Evolutionary conservation across 257 asterid species (phyloP).

Genomic region (Leonotis leonurus): DNA sequence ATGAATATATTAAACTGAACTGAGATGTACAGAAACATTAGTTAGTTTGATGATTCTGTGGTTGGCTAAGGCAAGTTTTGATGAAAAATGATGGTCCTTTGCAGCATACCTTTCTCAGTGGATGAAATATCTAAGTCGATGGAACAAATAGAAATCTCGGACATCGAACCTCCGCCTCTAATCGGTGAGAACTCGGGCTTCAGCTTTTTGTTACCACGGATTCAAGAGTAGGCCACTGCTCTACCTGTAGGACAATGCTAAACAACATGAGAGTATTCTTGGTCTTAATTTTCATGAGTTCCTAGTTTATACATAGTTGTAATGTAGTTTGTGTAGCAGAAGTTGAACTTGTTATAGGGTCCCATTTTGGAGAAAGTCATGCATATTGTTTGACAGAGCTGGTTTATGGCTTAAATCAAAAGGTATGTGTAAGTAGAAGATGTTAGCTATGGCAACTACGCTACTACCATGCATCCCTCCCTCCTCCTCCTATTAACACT

Average conservation of each 20-base stretch:
- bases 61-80: constrained; percentile 13
- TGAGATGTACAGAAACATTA: neutral
- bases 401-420: neutral
- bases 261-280: neutral
- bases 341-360: neutral
- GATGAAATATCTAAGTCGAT: constrained; percentile 94
- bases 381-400: neutral
- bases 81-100: constrained; percentile 19
- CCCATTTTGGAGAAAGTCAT: neutral
- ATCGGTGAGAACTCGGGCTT: constrained; percentile 85
- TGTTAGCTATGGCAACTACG: constrained; percentile 1
- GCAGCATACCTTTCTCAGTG: constrained; percentile 96
- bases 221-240: constrained; percentile 13
- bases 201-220: constrained; percentile 73
- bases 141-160: constrained; percentile 86
- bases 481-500: neutral
- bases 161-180: constrained; percentile 75
- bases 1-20: neutral
- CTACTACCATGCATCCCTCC: neutral
- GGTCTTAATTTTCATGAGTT: constrained; percentile 2
- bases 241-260: neutral
- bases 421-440: neutral
- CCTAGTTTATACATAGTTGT: constrained; percentile 4
- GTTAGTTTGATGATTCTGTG: neutral
- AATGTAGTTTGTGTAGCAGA: constrained; percentile 12